Conservation (phyloP, 2,329 filamentous ascomycete species). For the Zasmidium citrigriseum region DNA sequence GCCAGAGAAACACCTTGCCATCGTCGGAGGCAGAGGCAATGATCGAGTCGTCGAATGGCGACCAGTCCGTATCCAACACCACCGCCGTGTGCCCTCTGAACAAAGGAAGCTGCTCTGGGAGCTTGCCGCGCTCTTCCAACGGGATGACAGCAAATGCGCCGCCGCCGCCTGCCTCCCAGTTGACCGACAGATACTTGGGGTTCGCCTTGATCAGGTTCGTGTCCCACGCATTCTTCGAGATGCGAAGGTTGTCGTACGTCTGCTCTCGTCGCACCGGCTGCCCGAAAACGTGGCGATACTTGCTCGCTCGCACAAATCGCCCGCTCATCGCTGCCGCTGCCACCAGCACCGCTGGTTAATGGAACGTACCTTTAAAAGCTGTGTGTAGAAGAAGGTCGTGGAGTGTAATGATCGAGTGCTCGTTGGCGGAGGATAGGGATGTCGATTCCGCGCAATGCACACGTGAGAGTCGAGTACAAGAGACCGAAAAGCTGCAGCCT, state of each 20-base stretch:
- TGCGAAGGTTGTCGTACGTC: conserved; percentile 97
- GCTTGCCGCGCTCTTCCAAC: conserved; percentile 81
- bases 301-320: conserved; percentile 72
- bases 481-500: neutral
- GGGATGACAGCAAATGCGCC: conserved; percentile 97
- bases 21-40: conserved; percentile 95
- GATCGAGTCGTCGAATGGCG: conserved; percentile 91
- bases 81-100: conserved; percentile 95
- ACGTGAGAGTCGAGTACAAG: neutral
- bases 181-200: conserved; percentile 92
- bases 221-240: conserved; percentile 99
- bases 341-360: neutral
- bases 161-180: conserved; percentile 96
- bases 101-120: conserved; percentile 89
- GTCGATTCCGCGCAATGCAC: neutral
- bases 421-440: neutral
- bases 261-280: conserved; percentile 93
- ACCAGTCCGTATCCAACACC: conserved; percentile 98
- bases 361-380: neutral
- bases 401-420: neutral
- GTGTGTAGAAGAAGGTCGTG: neutral
- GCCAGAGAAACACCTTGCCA: conserved; percentile 94
- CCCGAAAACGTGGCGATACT: conserved; percentile 93
- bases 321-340: conserved; percentile 60
- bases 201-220: conserved; percentile 98